Base-by-base conservation (phyloP, 805 yeast species). In the Schwanniomyces polymorphus region DNA sequence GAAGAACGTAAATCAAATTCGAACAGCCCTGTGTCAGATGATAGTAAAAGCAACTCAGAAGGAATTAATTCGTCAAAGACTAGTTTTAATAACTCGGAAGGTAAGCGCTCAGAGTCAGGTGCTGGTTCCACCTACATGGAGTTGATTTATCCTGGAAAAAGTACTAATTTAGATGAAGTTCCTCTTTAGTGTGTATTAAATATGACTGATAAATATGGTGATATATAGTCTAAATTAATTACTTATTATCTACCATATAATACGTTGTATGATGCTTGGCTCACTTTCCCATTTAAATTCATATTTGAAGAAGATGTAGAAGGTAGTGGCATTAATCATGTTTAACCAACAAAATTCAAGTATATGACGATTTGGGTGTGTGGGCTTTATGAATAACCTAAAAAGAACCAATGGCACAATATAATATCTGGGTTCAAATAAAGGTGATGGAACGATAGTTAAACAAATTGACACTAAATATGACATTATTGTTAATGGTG, bases 381-480 rank as follows among this genome's bases (percentile, higher is more conserved):
- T 27, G 48, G 64, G 47, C 38, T 52, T 21, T 42, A 55, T 18
- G 47, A 81, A 76, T 2, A 88, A 44, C 55, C 97, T 78, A 82
- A 91, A 90, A 34, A 91, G 64, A 10, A 87, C 62, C 60, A 80
- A 83, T 4, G 98, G 97, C 5, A 90, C 57, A 42, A 92, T 88
- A 64, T 86, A 94, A 63, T 94, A 94, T 48, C 99, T 79, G 42
- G 97, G 97, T 65, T 94, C 99, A 59, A 94, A 84, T 53, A 94
- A 72, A 5, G 98, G 99, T 0, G 97, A 85, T 17, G 98, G 97
- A 0, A 87, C 79, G 17, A 94, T 72, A 0, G 94, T 86, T 5
- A 81, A 63, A 1, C 75, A 56, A 0, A 81, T 72, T 38, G 91
- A 84, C 0, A 67, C 64, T 2, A 82, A 45, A 49, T 76, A 83